These are phyloP conservation scores for Saturnispora bothae DNA, from an alignment of 805 yeast species.

Conservation along the genomic window DNA sequence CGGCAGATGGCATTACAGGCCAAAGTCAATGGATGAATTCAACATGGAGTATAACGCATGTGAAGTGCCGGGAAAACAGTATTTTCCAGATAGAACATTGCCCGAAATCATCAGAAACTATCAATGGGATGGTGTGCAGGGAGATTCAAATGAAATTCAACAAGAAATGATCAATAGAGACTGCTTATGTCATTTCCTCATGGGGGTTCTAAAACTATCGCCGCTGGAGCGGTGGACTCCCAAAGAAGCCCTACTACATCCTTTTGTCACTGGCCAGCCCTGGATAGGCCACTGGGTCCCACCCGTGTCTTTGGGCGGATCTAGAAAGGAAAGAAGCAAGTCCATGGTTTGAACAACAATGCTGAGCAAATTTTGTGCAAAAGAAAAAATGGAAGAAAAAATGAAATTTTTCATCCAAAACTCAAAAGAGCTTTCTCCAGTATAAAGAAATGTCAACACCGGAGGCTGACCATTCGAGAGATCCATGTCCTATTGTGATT, in stretches of 20 bases:
- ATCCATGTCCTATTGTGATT: conserved; percentile 96
- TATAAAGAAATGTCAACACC: conserved; percentile 50
- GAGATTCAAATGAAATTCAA: conserved; percentile 45
- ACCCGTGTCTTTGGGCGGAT: conserved; percentile 21
- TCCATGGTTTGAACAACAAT: conserved; percentile 8
- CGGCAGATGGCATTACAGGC: conserved; percentile 29
- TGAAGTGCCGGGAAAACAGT: conserved; percentile 79
- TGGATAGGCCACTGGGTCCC: conserved; percentile 47
- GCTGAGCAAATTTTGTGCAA: too few relatives aligned
- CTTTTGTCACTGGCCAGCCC: conserved; percentile 62
- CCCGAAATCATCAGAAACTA: conserved; percentile 71
- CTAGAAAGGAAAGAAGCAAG: conserved; percentile 17
- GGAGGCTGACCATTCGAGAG: conserved; percentile 91
- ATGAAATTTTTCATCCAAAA: too few relatives aligned
- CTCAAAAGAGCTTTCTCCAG: too few relatives aligned
- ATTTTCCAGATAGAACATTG: conserved; percentile 56
- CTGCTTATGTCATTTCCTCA: conserved; percentile 64
- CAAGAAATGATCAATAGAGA: conserved; percentile 65
- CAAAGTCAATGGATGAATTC: conserved; percentile 35
- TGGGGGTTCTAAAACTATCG: conserved; percentile 69
- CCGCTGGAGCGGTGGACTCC: conserved; percentile 97
- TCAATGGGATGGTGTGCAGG: conserved; percentile 50
- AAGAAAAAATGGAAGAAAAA: too few relatives aligned
- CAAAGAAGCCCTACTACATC: conserved; percentile 86
- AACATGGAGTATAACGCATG: conserved; percentile 40